Percentiles rank a stretch among this genome's conserved stretches.
These are phyloP conservation scores for Crithidia brevicula DNA, from an alignment of 208 protist species.

Conservation along the genomic window DNA sequence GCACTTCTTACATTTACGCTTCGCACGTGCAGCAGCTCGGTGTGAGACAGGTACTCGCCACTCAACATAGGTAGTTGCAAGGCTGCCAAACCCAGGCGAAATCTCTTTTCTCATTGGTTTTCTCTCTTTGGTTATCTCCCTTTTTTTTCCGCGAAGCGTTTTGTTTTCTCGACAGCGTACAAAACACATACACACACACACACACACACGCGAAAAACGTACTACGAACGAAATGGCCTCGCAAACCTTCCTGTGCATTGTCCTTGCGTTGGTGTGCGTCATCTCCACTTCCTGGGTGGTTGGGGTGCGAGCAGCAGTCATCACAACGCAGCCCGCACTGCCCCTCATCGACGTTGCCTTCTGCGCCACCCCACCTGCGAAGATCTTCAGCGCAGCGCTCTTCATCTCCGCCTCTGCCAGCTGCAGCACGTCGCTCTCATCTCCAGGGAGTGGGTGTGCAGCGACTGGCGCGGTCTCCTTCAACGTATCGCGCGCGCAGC, in stretches of 20 bases:
- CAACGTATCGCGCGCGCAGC: conserved; percentile 1
- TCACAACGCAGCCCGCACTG: conserved; percentile 13
- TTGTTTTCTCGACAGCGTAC: neutral
- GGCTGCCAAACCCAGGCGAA: too few species aligned
- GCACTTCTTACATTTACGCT: too few species aligned
- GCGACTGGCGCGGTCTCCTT: neutral
- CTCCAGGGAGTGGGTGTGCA: neutral
- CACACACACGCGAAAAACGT: too few species aligned
- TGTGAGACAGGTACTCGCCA: too few species aligned
- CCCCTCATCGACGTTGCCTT: conserved; percentile 18
- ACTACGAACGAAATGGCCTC: too few species aligned
- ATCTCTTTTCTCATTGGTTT: too few species aligned
- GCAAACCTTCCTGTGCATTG: too few species aligned
- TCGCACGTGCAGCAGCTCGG: too few species aligned
- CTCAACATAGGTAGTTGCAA: too few species aligned
- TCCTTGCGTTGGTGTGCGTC: neutral
- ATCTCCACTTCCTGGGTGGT: neutral
- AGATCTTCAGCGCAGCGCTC: neutral
- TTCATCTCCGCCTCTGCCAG: neutral
- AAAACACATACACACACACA: neutral
- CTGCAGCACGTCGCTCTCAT: neutral
- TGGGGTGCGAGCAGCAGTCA: neutral
- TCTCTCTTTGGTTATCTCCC: neutral
- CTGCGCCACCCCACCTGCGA: conserved; percentile 4
- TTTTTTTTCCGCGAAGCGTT: neutral